Evolutionary conservation across 805 yeast species (phyloP).

Genomic region (Nakazawaea anatomiae): DNA sequence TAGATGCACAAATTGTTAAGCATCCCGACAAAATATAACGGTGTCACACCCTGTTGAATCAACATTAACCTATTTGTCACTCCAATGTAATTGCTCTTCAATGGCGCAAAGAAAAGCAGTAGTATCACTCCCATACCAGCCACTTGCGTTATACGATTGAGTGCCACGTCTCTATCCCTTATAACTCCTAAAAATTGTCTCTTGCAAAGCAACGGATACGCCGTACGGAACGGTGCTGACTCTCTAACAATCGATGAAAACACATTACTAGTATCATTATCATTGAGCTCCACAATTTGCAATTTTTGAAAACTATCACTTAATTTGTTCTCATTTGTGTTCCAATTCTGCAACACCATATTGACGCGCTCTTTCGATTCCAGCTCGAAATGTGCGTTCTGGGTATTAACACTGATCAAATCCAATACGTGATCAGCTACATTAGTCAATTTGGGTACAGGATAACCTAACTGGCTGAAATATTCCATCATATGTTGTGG

Average conservation of each 20-base stretch:
- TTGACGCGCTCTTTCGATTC: slow-evolving; percentile 35
- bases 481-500: slow-evolving; percentile 36
- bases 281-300: not conserved
- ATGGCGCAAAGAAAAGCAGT: slow-evolving; percentile 56
- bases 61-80: slow-evolving; percentile 60
- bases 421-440: slow-evolving; percentile 67
- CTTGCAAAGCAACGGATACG: slow-evolving; percentile 23
- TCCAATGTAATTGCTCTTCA: slow-evolving; percentile 35
- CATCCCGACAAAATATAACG: slow-evolving; percentile 75
- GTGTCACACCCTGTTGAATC: slow-evolving; percentile 68
- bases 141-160: slow-evolving; percentile 54
- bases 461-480: slow-evolving; percentile 38
- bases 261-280: not conserved
- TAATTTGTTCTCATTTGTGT: not conserved
- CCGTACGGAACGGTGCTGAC: slow-evolving; percentile 18
- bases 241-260: slow-evolving; percentile 17
- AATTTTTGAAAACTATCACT: not conserved
- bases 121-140: slow-evolving; percentile 51
- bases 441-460: slow-evolving; percentile 50
- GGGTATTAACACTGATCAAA: slow-evolving; percentile 39
- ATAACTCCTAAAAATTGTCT: slow-evolving; percentile 28
- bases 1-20: slow-evolving; percentile 71
- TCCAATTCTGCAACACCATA: slow-evolving; percentile 33
- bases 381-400: slow-evolving; percentile 34
- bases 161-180: slow-evolving; percentile 43